These are phyloP conservation scores for Globisporangium carolinianum DNA, from an alignment of 352 stramenopile genomes.

Conservation along the genomic window DNA sequence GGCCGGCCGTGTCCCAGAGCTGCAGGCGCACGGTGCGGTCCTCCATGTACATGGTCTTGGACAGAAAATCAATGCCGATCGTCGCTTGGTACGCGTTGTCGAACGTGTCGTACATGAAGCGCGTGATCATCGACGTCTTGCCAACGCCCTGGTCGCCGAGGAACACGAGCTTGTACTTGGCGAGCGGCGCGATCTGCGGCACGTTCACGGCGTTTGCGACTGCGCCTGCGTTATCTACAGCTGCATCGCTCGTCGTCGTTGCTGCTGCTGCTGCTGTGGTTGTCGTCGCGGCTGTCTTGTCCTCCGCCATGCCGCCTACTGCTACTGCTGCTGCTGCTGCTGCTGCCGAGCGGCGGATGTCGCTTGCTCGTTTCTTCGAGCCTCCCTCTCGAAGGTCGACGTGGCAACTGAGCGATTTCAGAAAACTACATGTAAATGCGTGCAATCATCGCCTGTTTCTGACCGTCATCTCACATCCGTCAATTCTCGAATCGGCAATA, in stretches of 20 bases:
- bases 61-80: conserved; percentile 99
- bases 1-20: conserved; percentile 98
- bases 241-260: conserved; percentile 3
- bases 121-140: conserved; percentile 99
- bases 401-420: background rate
- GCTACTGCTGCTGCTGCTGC: too few relatives aligned
- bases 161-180: conserved; percentile 95
- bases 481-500: too few relatives aligned
- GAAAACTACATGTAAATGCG: too few relatives aligned
- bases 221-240: conserved; percentile 2
- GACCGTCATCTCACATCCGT: too few relatives aligned
- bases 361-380: background rate
- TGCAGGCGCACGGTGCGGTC: conserved; percentile 98
- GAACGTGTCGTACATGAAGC: conserved; percentile 99
- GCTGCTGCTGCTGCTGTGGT: background rate
- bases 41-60: conserved; percentile 99
- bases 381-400: too few relatives aligned
- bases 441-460: too few relatives aligned
- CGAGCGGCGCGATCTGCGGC: conserved; percentile 85
- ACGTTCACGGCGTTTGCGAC: conserved; percentile 31
- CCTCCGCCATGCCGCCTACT: conserved; percentile 12
- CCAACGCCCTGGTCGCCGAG: conserved; percentile 96
- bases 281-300: conserved; percentile 5
- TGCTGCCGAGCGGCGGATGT: background rate
- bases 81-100: conserved; percentile 97